These are phyloP conservation scores for Arthrobotrys entomopaga DNA, from an alignment of 2,329 filamentous ascomycete species.

Conservation along the genomic window DNA sequence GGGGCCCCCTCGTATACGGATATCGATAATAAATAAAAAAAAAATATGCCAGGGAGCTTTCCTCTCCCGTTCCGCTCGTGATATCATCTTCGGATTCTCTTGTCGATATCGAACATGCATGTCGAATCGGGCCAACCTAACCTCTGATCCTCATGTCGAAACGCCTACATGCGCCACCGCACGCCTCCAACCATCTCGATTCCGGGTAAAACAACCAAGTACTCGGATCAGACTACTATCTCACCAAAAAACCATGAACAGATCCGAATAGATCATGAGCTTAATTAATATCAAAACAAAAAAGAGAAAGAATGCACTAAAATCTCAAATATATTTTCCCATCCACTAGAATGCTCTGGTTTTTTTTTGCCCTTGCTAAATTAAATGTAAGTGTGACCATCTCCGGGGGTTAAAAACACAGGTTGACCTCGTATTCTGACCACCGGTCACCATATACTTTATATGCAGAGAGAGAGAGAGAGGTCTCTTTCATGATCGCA, in stretches of 20 bases:
- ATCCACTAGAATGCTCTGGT: conserved; percentile 32
- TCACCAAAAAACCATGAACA: conserved; percentile 11
- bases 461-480: conserved; percentile 9
- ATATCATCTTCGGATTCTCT: conserved; percentile 16
- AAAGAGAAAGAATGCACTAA: conserved; percentile 12
- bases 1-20: conserved; percentile 24
- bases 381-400: conserved; percentile 36
- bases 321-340: conserved; percentile 29
- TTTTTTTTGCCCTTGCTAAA: conserved; percentile 9
- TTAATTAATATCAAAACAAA: too few relatives aligned
- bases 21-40: not conserved
- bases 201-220: conserved; percentile 30
- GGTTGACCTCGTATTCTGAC: conserved; percentile 14
- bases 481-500: conserved; percentile 42
- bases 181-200: conserved; percentile 24
- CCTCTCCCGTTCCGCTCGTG: conserved; percentile 21
- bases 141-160: conserved; percentile 4
- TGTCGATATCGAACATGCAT: not conserved
- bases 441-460: not conserved
- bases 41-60: conserved; percentile 10
- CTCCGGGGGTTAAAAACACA: conserved; percentile 18
- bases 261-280: conserved; percentile 41
- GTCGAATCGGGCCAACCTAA: conserved; percentile 8
- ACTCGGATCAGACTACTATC: not conserved
- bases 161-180: conserved; percentile 16